Base-by-base conservation (phyloP, 352 stramenopile genomes). In the Pythium grandisporangium region DNA sequence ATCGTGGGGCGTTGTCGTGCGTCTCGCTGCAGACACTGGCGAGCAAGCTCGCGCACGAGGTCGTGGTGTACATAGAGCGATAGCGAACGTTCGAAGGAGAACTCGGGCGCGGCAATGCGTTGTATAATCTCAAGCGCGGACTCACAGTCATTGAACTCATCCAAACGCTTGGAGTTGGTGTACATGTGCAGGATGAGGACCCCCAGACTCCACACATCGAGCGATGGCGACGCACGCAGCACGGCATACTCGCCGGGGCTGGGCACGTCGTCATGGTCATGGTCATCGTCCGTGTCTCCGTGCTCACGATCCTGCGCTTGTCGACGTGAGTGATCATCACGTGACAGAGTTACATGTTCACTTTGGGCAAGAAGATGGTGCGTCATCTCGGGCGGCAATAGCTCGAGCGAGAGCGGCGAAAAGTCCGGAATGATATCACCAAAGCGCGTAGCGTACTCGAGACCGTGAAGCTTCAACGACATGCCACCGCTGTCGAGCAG, bases 171-270 rank as follows among this genome's bases (percentile, higher is more conserved):
- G 21, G 44, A 51, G 24, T 49, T 55, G 5, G 63, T 63, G 44
- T 82, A 76, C 23, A 75, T 53, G 37, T 81, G 78, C 16, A 84
- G 48, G 2, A 81, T 64, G 11, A 78, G 54, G 13, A 82, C 58
- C 1, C 73, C 70, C 16, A 84, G 48, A 37, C 66, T 68, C 73
- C 73, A 87, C 12, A 77, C 51, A 48, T 87, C 73, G 24, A 75
- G 59, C 7, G 68, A 51, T 1, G 55, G 30, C 1, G 63, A 59
- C 17, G 70, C 55, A 22, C 44, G 38, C 4, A 64, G 42, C 6
- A 49, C 34, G 30, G 59, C 46, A n/a, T 43, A 59, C 22, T 44
- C 48, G n/a, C n/a, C n/a, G n/a, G n/a, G n/a, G n/a, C n/a, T n/a
- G n/a, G n/a, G n/a, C n/a, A n/a, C n/a, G n/a, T n/a, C n/a, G n/a